Percentiles rank a stretch among this genome's conserved stretches.
phyloP scores from a whole-genome alignment of 2,329 filamentous ascomycete species.

The Stachybotrys elegans region DNA sequence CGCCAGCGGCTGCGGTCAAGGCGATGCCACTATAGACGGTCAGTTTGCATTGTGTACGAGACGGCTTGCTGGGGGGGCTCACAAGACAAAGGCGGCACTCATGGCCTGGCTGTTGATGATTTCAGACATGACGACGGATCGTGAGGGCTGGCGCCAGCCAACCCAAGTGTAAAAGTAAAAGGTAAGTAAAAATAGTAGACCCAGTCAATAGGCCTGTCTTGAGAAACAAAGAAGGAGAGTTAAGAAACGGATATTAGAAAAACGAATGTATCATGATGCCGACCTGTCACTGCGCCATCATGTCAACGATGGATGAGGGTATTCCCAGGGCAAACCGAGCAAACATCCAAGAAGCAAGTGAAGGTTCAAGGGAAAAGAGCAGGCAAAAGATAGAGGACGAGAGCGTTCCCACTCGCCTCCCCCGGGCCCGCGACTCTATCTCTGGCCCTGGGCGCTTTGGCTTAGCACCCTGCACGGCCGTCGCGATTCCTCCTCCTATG shows the following conservation, averaged over 20 bases:
- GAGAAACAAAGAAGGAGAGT: constrained; percentile 13
- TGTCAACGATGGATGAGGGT: not conserved
- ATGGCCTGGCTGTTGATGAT: constrained; percentile 41
- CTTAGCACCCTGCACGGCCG: too few species aligned
- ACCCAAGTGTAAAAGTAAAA: not conserved
- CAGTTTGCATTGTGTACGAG: constrained; percentile 14
- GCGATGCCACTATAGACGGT: constrained; percentile 38
- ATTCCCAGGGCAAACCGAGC: not conserved
- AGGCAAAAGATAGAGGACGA: too few species aligned
- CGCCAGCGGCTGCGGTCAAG: constrained; percentile 44
- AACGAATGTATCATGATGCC: constrained; percentile 4
- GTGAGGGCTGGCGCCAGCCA: too few species aligned
- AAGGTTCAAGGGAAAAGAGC: not conserved
- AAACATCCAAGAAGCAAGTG: not conserved
- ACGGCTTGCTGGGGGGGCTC: constrained; percentile 17
- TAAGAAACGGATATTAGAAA: constrained; percentile 2
- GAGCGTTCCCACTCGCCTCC: too few species aligned
- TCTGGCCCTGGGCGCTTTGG: too few species aligned
- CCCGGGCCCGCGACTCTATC: too few species aligned
- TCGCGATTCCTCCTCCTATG: too few species aligned
- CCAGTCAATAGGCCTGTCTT: constrained; percentile 42
- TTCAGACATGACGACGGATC: constrained; percentile 35
- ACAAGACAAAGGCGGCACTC: constrained; percentile 52
- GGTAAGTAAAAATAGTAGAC: constrained; percentile 23
- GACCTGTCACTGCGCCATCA: not conserved